phyloP scores from a whole-genome alignment of 352 stramenopile genomes.

The Phytopythium aichiense region DNA sequence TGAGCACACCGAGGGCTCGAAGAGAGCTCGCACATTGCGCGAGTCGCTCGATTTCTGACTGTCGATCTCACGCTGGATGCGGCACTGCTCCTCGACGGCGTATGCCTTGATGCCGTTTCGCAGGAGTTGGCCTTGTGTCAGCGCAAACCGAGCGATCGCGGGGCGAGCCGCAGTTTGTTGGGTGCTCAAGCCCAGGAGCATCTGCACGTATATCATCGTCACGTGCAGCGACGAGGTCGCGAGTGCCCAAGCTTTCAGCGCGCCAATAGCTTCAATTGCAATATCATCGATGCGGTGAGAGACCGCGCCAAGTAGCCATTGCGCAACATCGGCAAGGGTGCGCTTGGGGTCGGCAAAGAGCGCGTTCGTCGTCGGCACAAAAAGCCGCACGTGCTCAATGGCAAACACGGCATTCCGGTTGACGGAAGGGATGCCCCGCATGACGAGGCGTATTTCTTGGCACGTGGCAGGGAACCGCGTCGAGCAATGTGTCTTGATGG shows the following conservation, averaged over 20 bases:
- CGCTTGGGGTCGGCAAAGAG: conserved; percentile 60
- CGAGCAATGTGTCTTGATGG: conserved; percentile 30
- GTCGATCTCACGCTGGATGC: conserved; percentile 24
- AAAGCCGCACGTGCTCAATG: conserved; percentile 62
- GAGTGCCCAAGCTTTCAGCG: conserved; percentile 68
- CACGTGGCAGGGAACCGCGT: conserved; percentile 37
- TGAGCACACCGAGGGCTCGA: conserved; percentile 77
- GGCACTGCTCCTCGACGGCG: conserved; percentile 33
- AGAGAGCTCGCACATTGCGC: conserved; percentile 65
- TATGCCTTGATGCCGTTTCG: conserved; percentile 45
- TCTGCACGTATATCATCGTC: conserved; percentile 65
- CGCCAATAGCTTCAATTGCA: conserved; percentile 53
- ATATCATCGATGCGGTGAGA: conserved; percentile 45
- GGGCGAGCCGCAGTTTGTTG: conserved; percentile 6
- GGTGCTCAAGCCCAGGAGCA: conserved; percentile 36
- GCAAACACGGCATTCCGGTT: conserved; percentile 73
- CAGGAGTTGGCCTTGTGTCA: conserved; percentile 44
- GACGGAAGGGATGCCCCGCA: conserved; percentile 50
- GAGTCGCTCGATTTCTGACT: conserved; percentile 55
- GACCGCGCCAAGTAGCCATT: conserved; percentile 58
- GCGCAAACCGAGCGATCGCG: conserved; percentile 28
- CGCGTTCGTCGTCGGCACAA: conserved; percentile 45
- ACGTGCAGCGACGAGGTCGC: conserved; percentile 71
- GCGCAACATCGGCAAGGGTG: conserved; percentile 51
- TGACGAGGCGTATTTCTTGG: conserved; percentile 50